These are phyloP conservation scores for Chaetomidium leptoderma DNA, from an alignment of 495 filamentous ascomycete species.

Conservation along the genomic window DNA sequence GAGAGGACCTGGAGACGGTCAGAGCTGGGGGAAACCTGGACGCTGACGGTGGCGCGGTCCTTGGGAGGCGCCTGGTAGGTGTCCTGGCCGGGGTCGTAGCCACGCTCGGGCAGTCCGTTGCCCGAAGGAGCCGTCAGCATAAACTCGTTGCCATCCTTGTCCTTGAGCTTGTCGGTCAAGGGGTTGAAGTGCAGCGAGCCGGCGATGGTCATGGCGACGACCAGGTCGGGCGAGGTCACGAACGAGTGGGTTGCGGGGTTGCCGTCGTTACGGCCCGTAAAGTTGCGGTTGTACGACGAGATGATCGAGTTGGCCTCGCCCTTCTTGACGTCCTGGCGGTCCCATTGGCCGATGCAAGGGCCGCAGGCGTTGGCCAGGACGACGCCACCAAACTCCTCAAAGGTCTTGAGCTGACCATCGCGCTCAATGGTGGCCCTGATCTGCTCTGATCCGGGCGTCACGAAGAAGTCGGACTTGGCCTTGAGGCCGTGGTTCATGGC, in stretches of 20 bases:
- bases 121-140: constrained; percentile 73
- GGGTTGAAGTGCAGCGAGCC: constrained; percentile 96
- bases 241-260: constrained; percentile 99
- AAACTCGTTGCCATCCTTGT: constrained; percentile 97
- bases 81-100: constrained; percentile 90
- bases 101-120: constrained; percentile 70
- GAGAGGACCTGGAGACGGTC: constrained; percentile 91
- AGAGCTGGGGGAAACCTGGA: constrained; percentile 81
- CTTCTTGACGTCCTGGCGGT: constrained; percentile 92
- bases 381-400: constrained; percentile 96
- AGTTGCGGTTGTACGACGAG: constrained; percentile 63
- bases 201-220: constrained; percentile 86
- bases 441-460: constrained; percentile 97
- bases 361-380: constrained; percentile 97
- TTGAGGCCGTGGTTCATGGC: constrained; percentile 91
- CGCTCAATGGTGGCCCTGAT: constrained; percentile 93
- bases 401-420: constrained; percentile 91
- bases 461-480: constrained; percentile 87
- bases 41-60: constrained; percentile 65
- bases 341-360: constrained; percentile 80
- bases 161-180: constrained; percentile 87
- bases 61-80: constrained; percentile 95
- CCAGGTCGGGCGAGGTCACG: constrained; percentile 96
- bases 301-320: constrained; percentile 72
- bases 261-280: constrained; percentile 98